Base-by-base conservation (phyloP, 495 filamentous ascomycete species). In the Neurospora sublineolata region DNA sequence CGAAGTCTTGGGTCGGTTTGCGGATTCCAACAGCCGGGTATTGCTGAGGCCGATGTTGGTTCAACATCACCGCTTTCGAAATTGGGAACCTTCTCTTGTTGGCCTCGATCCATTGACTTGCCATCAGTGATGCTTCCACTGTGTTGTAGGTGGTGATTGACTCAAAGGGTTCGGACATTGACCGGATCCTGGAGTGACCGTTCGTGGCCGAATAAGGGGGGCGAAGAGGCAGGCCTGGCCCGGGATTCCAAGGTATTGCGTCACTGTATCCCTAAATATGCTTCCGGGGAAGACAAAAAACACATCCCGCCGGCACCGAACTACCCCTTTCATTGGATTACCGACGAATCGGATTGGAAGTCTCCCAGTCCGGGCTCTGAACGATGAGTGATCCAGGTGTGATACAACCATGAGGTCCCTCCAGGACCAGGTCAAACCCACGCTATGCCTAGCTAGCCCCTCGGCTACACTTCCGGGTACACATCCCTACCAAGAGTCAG, bases 381-480 rank as follows among this genome's bases (percentile, higher is more conserved):
- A 5, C 3, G 1, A 33, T 16, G 52, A 60, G 14, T 8, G 23
- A 33, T 3, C 23, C 1, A 3, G 1, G 7, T 60, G 52, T 33
- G 52, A 60, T 3, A 60, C 52, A 9, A 18, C 27, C 5, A 18
- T 0, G 27, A 1, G 20, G 27, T 3, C 12, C 52, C 14, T 0
- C 44, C 12, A 33, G 1, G 1, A 4, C 14, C 27, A 27, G 6
- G 12, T 18, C 14, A 30, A 33, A 33, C 14, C 52, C 52, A 60
- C 1, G 52, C 23, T 60, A 16, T 30, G 10, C 1, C 27, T 0
- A 60, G 14, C 27, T 60, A 33, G 52, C 23, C 23, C 14, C 7
- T 36, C n/a, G 58, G 20, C 14, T 79, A 89, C 72, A 89, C 71
- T 75, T 87, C 83, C 3, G 88, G 85, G 76, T 91, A 92, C 27